A percentile compares a stretch with the other conserved stretches of the same genome.
These are phyloP conservation scores for Begonia masoniana DNA, from an alignment of 306 rosid species.

Conservation along the genomic window DNA sequence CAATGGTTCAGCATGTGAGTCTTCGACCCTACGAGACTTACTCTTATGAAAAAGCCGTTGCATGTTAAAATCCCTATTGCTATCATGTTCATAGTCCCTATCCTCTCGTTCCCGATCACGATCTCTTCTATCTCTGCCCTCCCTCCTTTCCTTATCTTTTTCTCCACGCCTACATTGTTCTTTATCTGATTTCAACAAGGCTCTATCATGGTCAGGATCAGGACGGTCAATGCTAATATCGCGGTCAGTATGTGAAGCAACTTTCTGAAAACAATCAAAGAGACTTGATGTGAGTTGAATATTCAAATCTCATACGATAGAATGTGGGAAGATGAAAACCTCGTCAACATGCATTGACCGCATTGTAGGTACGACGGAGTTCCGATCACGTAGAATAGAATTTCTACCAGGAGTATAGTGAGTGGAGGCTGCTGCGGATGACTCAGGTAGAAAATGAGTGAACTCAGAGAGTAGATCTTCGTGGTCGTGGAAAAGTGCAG, in stretches of 20 bases:
- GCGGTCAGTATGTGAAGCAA: slow-evolving; percentile 56
- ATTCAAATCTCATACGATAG: slow-evolving; percentile 1
- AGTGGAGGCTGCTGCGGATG: slow-evolving; percentile 47
- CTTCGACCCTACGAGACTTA: slow-evolving; percentile 58
- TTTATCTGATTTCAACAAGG: slow-evolving; percentile 52
- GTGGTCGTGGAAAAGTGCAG: slow-evolving; percentile 75
- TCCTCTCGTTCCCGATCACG: slow-evolving; percentile 54
- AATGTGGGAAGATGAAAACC: slow-evolving; percentile 33
- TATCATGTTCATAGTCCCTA: slow-evolving; percentile 70
- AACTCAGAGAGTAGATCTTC: slow-evolving; percentile 75
- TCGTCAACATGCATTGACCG: slow-evolving; percentile 60
- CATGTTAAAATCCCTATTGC: slow-evolving; percentile 45
- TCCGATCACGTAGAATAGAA: slow-evolving; percentile 63
- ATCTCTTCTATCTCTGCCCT: slow-evolving; percentile 76
- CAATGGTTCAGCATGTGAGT: slow-evolving; percentile 52
- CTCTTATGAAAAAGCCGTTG: slow-evolving; percentile 52
- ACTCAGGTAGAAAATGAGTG: slow-evolving; percentile 81
- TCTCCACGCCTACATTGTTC: slow-evolving; percentile 73
- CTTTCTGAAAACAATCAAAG: slow-evolving; percentile 40
- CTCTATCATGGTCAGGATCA: slow-evolving; percentile 62
- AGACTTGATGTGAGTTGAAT: background rate
- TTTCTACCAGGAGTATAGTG: slow-evolving; percentile 50
- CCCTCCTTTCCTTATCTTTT: slow-evolving; percentile 74
- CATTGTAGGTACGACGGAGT: slow-evolving; percentile 61
- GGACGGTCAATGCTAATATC: slow-evolving; percentile 88